These are phyloP conservation scores for Bruguiera gymnorhiza DNA, from an alignment of 345 rosid genomes.

Conservation along the genomic window DNA sequence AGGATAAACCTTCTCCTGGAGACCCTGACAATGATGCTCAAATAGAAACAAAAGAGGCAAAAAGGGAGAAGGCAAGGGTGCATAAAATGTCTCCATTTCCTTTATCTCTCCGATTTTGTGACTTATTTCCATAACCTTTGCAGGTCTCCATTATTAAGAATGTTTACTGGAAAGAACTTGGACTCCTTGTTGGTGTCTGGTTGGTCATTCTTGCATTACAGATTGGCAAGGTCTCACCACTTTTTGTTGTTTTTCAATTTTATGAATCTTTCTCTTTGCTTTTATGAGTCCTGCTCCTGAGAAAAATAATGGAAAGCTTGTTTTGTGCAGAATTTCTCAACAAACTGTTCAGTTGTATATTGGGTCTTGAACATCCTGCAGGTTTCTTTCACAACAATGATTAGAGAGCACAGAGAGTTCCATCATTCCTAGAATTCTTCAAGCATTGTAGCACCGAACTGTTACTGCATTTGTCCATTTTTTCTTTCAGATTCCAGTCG, in stretches of 20 bases:
- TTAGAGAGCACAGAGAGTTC: too few relatives aligned
- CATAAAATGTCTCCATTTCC: neutral
- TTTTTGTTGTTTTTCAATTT: slow-evolving; percentile 2
- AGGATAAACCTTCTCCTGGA: slow-evolving; percentile 32
- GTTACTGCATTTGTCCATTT: neutral
- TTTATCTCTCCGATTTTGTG: neutral
- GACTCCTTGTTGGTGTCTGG: slow-evolving; percentile 48
- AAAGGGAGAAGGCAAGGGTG: slow-evolving; percentile 11
- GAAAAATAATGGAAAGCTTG: neutral
- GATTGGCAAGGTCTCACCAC: slow-evolving; percentile 38
- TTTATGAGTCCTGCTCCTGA: neutral
- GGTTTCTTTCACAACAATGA: neutral
- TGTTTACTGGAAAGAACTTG: slow-evolving; percentile 45
- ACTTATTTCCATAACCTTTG: slow-evolving; percentile 3
- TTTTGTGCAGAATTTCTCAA: slow-evolving; percentile 16
- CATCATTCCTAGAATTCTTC: neutral
- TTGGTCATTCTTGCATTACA: slow-evolving; percentile 42
- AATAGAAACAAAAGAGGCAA: slow-evolving; percentile 13
- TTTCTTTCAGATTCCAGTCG: slow-evolving; percentile 26
- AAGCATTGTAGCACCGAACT: neutral
- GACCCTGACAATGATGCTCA: slow-evolving; percentile 17
- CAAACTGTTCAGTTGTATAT: slow-evolving; percentile 18
- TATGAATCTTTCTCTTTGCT: neutral
- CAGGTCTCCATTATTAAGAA: slow-evolving; percentile 41
- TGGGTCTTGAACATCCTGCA: slow-evolving; percentile 20